Base-by-base conservation (phyloP, 192 early-diverging fungal genomes). In the Gorgonomyces haynaldii region DNA sequence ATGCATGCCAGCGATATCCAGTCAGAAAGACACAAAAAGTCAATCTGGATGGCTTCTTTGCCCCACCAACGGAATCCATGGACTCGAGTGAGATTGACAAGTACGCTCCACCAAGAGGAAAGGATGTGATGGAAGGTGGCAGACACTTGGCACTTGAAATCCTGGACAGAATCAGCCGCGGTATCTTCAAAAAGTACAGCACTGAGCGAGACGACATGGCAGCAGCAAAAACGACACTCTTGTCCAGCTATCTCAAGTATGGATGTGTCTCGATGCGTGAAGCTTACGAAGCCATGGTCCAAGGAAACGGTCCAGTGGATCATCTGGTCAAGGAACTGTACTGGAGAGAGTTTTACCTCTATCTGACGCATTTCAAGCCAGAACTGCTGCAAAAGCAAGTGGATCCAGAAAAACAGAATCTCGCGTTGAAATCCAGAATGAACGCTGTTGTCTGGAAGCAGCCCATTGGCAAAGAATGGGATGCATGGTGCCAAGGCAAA, bases 401-500 rank as follows among this genome's bases (percentile, higher is more conserved):
- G 2, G 58, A n/a, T n/a, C 59, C 48, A 69, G 46, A 60, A n/a
- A 8, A 20, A 7, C 46, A 20, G 61, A 68, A 72, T 53, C 50
- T 42, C n/a, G 56, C 79, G 4, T 81, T 74, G 58, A 71, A 74
- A 42, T 48, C 37, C 4, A 54, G 69, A 21, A 68, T 65, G 13
- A 67, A 69, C 24, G 37, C 53, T 21, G 52, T 85, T 20, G 46
- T 49, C 22, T 85, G 81, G 81, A 49, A 49, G 4, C 57, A 48
- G 40, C 45, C 50, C 16, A 60, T 73, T 35, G 64, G 61, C 10
- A 57, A 60, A 38, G 48, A 36, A 48, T 76, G 77, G 29, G 13
- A 57, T 1, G 47, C 58, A 26, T 85, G 83, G 83, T 69, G 75
- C 21, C 58, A 69, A 41, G 83, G 83, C 3, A 60, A 85, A 79